A percentile compares a stretch with the other conserved stretches of the same genome.
Evolutionary conservation across 139 green algal species (phyloP).

Genomic region (Zygnema circumcarinatum): DNA sequence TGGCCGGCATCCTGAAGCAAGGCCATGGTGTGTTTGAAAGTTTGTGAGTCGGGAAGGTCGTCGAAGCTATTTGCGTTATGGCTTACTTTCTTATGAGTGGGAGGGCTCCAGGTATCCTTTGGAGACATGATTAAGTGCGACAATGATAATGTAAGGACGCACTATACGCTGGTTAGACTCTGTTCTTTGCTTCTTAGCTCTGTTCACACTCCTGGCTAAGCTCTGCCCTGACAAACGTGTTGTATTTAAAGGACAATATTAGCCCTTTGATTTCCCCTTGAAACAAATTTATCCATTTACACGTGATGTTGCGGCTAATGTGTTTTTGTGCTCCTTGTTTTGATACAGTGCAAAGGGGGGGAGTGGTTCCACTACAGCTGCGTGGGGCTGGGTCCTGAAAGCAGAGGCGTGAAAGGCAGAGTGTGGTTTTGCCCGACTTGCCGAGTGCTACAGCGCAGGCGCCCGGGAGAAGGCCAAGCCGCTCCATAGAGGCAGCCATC

Average conservation of each 20-base stretch:
- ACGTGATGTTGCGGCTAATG: neutral
- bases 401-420: neutral
- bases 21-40: too few species aligned
- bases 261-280: neutral
- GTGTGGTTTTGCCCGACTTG: slow-evolving; percentile 47
- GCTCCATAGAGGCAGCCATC: too few species aligned
- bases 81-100: too few species aligned
- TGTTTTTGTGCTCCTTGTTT: slow-evolving; percentile 20
- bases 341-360: slow-evolving; percentile 48
- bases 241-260: neutral
- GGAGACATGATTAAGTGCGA: slow-evolving; percentile 51
- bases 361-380: slow-evolving; percentile 56
- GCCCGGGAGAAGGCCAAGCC: neutral
- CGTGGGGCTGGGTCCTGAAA: slow-evolving; percentile 14
- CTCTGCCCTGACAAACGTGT: slow-evolving; percentile 3
- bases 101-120: slow-evolving; percentile 44
- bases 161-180: too few species aligned
- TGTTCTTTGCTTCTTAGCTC: too few species aligned
- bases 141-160: slow-evolving; percentile 35
- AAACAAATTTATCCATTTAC: neutral
- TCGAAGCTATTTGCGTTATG: too few species aligned
- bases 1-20: too few species aligned
- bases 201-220: neutral
- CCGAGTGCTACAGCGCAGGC: neutral
- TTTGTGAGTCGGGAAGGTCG: too few species aligned